Conservation (phyloP, 2,329 filamentous ascomycete species). For the Fonsecaea pedrosoi region DNA sequence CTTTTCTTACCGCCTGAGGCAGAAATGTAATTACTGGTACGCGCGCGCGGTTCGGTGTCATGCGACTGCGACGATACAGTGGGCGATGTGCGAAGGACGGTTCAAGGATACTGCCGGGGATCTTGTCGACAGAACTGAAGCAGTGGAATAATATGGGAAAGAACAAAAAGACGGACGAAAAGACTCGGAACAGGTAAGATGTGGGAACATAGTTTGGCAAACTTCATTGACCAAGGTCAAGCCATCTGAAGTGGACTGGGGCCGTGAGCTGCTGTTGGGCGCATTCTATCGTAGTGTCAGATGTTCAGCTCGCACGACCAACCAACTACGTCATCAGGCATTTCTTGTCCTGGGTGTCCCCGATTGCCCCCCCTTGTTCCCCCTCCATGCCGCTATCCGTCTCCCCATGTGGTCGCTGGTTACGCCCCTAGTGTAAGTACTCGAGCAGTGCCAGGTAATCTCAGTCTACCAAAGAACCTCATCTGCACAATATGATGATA, state of each 20-base stretch:
- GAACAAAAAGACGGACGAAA: not conserved
- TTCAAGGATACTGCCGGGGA: not conserved
- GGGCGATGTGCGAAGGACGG: not conserved
- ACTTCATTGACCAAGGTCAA: slow-evolving; percentile 1
- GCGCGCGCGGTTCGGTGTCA: not conserved
- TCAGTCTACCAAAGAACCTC: not conserved
- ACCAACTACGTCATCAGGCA: slow-evolving; percentile 10
- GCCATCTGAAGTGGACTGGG: not conserved
- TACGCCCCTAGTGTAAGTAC: not conserved
- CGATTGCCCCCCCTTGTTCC: not conserved
- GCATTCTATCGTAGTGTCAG: not conserved
- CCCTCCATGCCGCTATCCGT: not conserved
- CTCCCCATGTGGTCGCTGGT: not conserved
- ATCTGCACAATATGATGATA: not conserved
- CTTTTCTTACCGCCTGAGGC: not conserved
- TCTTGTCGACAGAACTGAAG: slow-evolving; percentile 4
- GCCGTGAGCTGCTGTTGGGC: not conserved
- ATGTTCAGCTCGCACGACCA: slow-evolving; percentile 4
- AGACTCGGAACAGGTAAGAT: slow-evolving; percentile 6
- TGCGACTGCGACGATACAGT: not conserved
- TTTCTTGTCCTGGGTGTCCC: not conserved
- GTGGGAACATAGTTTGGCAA: slow-evolving; percentile 5
- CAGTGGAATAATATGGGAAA: not conserved
- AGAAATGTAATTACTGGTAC: not conserved
- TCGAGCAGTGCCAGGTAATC: not conserved